Evolutionary conservation across 1,139 yeast genomes (phyloP).

Genomic region (Candida tropicalis): DNA sequence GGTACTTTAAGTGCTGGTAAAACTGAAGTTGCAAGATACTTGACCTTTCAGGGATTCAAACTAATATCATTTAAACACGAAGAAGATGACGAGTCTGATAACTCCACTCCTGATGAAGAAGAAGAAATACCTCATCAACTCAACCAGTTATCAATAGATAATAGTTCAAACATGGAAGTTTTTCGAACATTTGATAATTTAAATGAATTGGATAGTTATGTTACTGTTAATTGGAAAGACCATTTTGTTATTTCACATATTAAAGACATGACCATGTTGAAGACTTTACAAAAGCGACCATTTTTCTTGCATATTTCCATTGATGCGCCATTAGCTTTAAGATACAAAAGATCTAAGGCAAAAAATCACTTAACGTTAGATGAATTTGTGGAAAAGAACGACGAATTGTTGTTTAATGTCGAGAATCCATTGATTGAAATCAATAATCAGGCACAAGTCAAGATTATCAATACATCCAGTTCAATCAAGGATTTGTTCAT

Average conservation of each 20-base stretch:
- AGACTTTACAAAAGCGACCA: slow-evolving; percentile 68
- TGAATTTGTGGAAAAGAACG: slow-evolving; percentile 51
- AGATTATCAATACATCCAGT: slow-evolving; percentile 60
- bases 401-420: slow-evolving; percentile 40
- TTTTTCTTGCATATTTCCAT: slow-evolving; percentile 80
- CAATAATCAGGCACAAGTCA: slow-evolving; percentile 59
- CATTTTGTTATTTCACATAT: slow-evolving; percentile 64
- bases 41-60: slow-evolving; percentile 60
- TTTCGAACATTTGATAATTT: slow-evolving; percentile 30
- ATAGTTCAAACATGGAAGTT: slow-evolving; percentile 18
- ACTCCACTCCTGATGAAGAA: slow-evolving; percentile 7
- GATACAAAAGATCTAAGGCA: slow-evolving; percentile 47
- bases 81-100: slow-evolving; percentile 1
- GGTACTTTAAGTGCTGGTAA: slow-evolving; percentile 76
- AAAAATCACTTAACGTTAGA: slow-evolving; percentile 27
- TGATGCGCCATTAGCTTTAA: slow-evolving; percentile 67
- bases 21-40: slow-evolving; percentile 61
- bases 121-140: slow-evolving; percentile 4
- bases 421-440: slow-evolving; percentile 49
- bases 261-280: slow-evolving; percentile 43
- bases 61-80: slow-evolving; percentile 23
- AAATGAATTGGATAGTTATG: slow-evolving; percentile 59
- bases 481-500: slow-evolving; percentile 51
- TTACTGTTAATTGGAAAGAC: slow-evolving; percentile 69
- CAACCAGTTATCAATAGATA: slow-evolving; percentile 1